A percentile compares a stretch with the other conserved stretches of the same genome.
These are phyloP conservation scores for Naganishia friedmannii DNA, from an alignment of 768 basidiomycete species.

Conservation along the genomic window DNA sequence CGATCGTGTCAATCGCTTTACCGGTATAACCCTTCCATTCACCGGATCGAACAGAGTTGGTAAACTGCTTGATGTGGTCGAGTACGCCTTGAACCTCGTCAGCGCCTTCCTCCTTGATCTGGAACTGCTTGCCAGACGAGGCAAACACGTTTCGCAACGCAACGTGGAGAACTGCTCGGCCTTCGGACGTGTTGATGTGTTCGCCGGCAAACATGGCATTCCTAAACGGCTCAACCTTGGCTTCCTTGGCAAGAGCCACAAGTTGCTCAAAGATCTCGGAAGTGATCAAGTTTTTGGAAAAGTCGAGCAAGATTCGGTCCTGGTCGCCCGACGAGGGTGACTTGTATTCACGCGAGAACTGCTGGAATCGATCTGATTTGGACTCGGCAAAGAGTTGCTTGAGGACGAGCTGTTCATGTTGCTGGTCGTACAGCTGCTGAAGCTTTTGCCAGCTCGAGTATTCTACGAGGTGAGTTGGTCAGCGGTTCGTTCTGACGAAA, in stretches of 20 bases:
- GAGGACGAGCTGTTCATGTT: conserved; percentile 71
- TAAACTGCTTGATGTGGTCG: conserved; percentile 86
- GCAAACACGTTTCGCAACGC: conserved; percentile 68
- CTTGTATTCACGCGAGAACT: conserved; percentile 71
- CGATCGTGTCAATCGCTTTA: conserved; percentile 86
- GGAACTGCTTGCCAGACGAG: conserved; percentile 63
- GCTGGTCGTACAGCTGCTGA: conserved; percentile 72
- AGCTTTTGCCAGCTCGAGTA: conserved; percentile 89
- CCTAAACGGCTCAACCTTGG: conserved; percentile 74
- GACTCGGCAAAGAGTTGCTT: conserved; percentile 81
- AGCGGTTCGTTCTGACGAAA: not conserved
- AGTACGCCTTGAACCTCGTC: conserved; percentile 79
- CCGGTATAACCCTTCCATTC: conserved; percentile 97
- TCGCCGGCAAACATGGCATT: conserved; percentile 93
- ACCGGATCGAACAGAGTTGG: conserved; percentile 76
- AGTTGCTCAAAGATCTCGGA: conserved; percentile 75
- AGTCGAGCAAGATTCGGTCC: conserved; percentile 79
- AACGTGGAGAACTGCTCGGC: conserved; percentile 91
- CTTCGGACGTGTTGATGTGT: conserved; percentile 98
- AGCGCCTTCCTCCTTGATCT: conserved; percentile 74
- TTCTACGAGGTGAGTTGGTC: conserved; percentile 57
- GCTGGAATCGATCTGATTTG: conserved; percentile 75
- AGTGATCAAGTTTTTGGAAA: conserved; percentile 93
- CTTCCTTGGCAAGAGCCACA: conserved; percentile 77
- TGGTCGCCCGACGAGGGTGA: conserved; percentile 61